Conservation (phyloP, 441 rosid genomes). For the Pelargonium hybrid region DNA sequence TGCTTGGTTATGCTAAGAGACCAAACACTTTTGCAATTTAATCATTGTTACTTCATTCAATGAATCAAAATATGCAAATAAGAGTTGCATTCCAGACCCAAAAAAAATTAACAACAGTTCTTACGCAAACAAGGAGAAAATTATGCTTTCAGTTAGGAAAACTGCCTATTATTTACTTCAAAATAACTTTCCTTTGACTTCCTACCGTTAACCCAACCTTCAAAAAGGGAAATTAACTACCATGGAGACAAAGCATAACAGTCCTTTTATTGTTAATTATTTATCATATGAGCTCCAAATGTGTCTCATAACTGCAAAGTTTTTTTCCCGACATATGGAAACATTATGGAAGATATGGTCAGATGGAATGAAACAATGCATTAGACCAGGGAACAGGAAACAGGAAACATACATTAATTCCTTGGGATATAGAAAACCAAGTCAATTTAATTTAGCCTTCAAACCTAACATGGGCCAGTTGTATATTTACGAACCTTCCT, state of each 20-base stretch:
- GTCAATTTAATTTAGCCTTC: neutral
- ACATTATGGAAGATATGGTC: neutral
- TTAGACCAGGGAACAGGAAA: neutral
- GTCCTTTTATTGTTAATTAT: neutral
- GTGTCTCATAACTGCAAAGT: neutral
- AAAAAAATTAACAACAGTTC: neutral
- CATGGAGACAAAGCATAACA: neutral
- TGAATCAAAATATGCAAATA: neutral
- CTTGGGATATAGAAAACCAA: too few relatives aligned
- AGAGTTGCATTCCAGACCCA: neutral
- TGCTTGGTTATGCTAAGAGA: neutral
- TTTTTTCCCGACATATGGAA: neutral
- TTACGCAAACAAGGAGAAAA: neutral
- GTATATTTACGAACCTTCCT: constrained; percentile 80
- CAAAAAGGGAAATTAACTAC: neutral
- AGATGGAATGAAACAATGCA: neutral
- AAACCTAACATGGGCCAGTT: too few relatives aligned
- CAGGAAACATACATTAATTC: too few relatives aligned
- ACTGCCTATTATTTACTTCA: neutral
- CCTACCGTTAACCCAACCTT: too few relatives aligned
- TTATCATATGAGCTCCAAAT: neutral
- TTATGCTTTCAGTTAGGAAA: neutral
- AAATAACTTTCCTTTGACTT: too few relatives aligned
- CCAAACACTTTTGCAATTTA: neutral
- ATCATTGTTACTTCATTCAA: neutral